Evolutionary conservation across 129 eudicot genomes (phyloP), one percentile per base, ranked within the genome.

Genomic region (Arctium lappa): DNA sequence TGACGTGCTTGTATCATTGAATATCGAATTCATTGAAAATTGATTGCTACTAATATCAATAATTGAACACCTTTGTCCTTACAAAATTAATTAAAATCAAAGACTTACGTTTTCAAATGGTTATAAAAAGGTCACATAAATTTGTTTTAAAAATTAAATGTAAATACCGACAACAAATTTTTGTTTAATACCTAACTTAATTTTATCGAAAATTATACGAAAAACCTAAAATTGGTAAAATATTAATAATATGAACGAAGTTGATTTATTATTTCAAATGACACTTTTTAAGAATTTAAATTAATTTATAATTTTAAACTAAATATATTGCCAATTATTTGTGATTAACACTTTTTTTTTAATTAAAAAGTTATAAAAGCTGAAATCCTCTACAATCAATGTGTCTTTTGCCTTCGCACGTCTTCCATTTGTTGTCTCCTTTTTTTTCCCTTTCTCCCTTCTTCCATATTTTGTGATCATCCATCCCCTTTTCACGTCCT

Each of bases 381-480:
- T 85, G 77, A 90, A 86, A 79, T 77, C 82, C 86, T 82, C 92
- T 90, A 79, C 90, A 84, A 84, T 77, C 75, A 81, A 82, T 79
- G 88, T 69, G 82, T 84, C 40, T 83, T 50, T 82, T 85, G 81
- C 87, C 79, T 80, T 84, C 79, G 85, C 83, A 85, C 90, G 88
- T 75, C 90, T 79, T 79, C 83, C 73, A 71, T 80, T 85, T 56
- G 13, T 60, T 70, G 79, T 77, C 76, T 69, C 36, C 78, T 69
- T 62, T 79, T 73, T 29, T 50, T 22, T 22, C 27, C n/a, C 70
- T 30, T 46, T 73, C 37, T 42, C 77, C 32, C 13, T 66, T 77
- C 42, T 22, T 33, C 42, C 63, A 22, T 42, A 22, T 72, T 53
- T 33, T 56, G 76, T 56, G 30, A 40, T 75, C 79, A 73, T 5